phyloP scores from a whole-genome alignment of 495 filamentous ascomycete species.

The Neurospora sp. region DNA sequence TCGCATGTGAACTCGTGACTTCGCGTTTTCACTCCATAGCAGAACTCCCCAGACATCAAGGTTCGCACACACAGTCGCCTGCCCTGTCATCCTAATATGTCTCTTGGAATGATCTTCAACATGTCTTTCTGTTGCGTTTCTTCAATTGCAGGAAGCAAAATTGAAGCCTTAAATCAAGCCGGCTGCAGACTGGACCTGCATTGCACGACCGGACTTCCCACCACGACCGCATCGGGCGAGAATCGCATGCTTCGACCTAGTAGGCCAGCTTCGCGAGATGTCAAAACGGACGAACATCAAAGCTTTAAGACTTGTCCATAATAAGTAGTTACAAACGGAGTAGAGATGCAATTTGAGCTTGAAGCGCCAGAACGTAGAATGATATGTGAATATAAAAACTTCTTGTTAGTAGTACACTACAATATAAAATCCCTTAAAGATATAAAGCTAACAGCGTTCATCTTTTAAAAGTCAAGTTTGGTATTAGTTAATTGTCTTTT shows the following conservation, averaged over 20 bases:
- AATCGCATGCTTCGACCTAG: no score
- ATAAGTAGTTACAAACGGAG: background rate
- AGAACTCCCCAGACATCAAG: background rate
- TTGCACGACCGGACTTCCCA: background rate
- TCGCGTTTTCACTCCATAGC: background rate
- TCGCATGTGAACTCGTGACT: background rate
- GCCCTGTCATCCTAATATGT: background rate
- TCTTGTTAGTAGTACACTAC: no score
- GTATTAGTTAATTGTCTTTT: no score
- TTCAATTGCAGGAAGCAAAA: no score
- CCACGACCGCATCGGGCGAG: background rate
- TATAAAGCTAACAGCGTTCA: no score
- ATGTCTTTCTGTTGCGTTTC: background rate
- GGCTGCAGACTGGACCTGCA: no score
- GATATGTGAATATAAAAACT: background rate
- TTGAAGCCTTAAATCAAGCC: no score
- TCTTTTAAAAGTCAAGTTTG: no score
- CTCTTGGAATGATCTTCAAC: background rate
- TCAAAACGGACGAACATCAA: no score
- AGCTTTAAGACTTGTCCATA: no score
- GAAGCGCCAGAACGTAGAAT: background rate
- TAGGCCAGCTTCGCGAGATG: background rate
- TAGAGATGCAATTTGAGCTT: background rate
- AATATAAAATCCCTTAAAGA: no score
- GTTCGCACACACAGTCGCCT: background rate